Evolutionary conservation across 1,284 basidiomycete genomes (phyloP).

Genomic region (Malassezia slooffiae): DNA sequence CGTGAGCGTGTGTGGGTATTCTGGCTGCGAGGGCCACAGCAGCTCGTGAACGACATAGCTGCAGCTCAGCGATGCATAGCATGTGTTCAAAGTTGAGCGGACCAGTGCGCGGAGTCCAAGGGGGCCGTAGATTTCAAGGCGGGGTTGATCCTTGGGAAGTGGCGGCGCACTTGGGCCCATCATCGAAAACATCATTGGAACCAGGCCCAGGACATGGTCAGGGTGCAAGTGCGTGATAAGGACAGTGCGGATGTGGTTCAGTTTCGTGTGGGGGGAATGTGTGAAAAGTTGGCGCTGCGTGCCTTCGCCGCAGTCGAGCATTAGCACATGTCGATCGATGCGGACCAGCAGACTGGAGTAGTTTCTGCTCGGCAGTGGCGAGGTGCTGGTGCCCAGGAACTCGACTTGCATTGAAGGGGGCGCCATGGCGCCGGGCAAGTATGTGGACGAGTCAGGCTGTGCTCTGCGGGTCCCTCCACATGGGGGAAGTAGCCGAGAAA

Average conservation of each 20-base stretch:
- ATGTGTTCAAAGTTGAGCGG: conserved; percentile 33
- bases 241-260: conserved; percentile 33
- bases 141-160: conserved; percentile 8
- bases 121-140: conserved; percentile 37
- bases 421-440: conserved; percentile 14
- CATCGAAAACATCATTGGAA: conserved; percentile 39
- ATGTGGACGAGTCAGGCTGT: too few relatives aligned
- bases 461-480: too few relatives aligned
- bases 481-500: too few relatives aligned
- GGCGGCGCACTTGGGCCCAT: conserved; percentile 23
- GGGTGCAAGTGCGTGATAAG: conserved; percentile 42
- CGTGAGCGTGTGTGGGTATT: conserved; percentile 9
- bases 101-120: conserved; percentile 35
- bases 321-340: conserved; percentile 29
- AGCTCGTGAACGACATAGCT: conserved; percentile 43
- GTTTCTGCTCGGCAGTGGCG: conserved; percentile 35
- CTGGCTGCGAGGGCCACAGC: conserved; percentile 27
- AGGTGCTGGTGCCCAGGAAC: conserved; percentile 41
- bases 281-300: conserved; percentile 38
- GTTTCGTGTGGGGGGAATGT: conserved; percentile 24
- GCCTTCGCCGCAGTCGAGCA: conserved; percentile 44
- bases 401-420: conserved; percentile 27
- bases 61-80: conserved; percentile 33
- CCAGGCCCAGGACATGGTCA: conserved; percentile 38
- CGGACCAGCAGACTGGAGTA: conserved; percentile 40